Base-by-base conservation (phyloP, 2,329 filamentous ascomycete species). In the Ploettnerulaceae sp. region DNA sequence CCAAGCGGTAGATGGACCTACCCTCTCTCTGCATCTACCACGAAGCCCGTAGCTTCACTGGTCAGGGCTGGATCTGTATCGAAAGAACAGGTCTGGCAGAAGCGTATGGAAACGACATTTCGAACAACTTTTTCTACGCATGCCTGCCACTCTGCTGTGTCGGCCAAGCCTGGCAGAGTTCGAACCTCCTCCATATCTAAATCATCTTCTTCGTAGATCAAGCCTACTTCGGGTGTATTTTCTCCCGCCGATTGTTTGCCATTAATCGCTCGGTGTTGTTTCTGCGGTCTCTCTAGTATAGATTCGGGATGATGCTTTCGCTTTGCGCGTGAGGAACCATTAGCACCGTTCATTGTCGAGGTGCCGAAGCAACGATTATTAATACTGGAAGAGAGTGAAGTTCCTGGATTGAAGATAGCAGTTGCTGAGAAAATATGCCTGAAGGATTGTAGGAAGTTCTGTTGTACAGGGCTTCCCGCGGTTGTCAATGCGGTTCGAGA, bases 81-180 rank as follows among this genome's bases (percentile, higher is more conserved):
- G 66, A 98, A 98, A 18, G 91, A 90, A 66, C 88, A 95, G 0
- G 93, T 96, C 74, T 96, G 89, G 66, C 91, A 97, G 71, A 98
- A 98, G 57, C 95, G 86, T 61, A 98, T 97, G n/a, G 91, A 95
- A 39, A 98, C 93, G 14, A 97, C 93, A 58, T 90, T 95, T 64
- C 85, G 83, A 44, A 98, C 90, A 3, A 98, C 93, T 52, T 82
- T 84, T 67, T 96, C 90, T 51, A 97, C 95, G 0, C 90, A 96
- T 40, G 83, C 86, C 68, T 97, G 91, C 93, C 93, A 98, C 70
- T 95, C 90, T 18, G 82, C 82, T 2, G 84, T 86, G 53, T 71
- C 71, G 44, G 63, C 71, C 57, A 74, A 62, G 48, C 67, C 66
- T 51, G 69, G 65, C 46, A 70, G 7, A 49, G 64, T 49, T 59